Evolutionary conservation across 2,329 filamentous ascomycete species (phyloP), one percentile per base, ranked within the genome.

Genomic region (Botrytis pseudocinerea): DNA sequence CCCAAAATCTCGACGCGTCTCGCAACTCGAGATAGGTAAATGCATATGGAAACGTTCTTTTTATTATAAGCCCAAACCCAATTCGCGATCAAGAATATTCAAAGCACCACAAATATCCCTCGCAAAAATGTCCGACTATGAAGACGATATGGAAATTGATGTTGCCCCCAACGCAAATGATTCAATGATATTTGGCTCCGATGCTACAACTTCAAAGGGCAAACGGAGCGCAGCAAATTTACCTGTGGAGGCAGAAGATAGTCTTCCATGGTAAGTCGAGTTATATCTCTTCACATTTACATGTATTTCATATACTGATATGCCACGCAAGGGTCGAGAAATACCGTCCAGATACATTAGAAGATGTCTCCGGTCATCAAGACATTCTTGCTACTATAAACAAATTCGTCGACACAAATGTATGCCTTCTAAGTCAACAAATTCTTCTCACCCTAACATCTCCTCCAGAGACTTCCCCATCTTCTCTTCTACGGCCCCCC

Each of bases 381-480:
- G 96, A 99, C 83, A 98, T 99, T 80, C 90, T 99, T 76, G 91
- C 95, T 7, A 99, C 96, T 2, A 97, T 99, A 85, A 98, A 98
- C 87, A 96, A 95, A 82, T 99, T 99, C 80, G 90, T 99, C 81
- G 95, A 98, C 81, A 89, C 93, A 73, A 98, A 99, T 84, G 88
- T 90, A 83, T 44, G 82, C 70, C 22, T 35, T 63, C 46, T 8
- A 42, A 66, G 16, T 38, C 12, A 12, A 12, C 38, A 2, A 44
- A 32, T 66, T 71, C 77, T 48, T 76, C 66, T 63, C 16, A 25
- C 10, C 22, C 48, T 69, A 51, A 65, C 14, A 38, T 28, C 60
- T 1, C 4, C n/a, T 51, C 12, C 73, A 90, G 88, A 90, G 95
- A 78, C 87, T 99, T 70, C 96, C 96, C 12, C 96, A 99, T 85